These are phyloP conservation scores for Gyromitra esculenta DNA, from an alignment of 2,329 filamentous ascomycete genomes.

Conservation along the genomic window DNA sequence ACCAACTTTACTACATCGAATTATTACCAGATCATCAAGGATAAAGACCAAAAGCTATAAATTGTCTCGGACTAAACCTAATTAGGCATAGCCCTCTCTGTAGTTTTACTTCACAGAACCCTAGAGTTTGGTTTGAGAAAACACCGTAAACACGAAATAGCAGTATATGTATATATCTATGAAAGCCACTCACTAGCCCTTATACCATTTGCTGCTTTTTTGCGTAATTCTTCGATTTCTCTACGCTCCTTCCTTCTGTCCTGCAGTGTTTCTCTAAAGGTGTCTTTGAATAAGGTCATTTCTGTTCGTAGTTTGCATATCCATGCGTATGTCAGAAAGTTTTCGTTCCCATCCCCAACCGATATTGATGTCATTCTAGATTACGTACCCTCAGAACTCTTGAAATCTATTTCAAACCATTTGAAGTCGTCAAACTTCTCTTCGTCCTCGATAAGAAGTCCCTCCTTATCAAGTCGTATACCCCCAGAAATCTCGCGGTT, in stretches of 20 bases:
- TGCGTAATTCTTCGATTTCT: constrained; percentile 42
- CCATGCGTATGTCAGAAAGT: constrained; percentile 15
- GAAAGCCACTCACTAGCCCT: constrained; percentile 14
- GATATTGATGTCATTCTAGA: not conserved
- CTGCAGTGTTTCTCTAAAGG: constrained; percentile 38
- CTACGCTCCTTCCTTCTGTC: constrained; percentile 42
- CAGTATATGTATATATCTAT: constrained; percentile 4
- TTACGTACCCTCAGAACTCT: constrained; percentile 30
- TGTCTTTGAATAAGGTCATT: constrained; percentile 36
- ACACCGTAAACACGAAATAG: not conserved
- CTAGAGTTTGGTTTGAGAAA: not conserved
- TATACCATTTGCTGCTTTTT: constrained; percentile 32
- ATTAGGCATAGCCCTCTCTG: not conserved
- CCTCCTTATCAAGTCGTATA: constrained; percentile 50
- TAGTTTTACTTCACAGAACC: no score
- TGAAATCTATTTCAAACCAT: constrained; percentile 53
- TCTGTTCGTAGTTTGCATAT: constrained; percentile 1
- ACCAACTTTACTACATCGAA: not conserved
- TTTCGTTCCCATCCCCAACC: not conserved
- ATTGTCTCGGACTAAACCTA: not conserved
- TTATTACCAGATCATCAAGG: not conserved
- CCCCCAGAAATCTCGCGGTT: constrained; percentile 47
- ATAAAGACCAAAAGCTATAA: not conserved
- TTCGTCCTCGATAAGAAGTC: constrained; percentile 41
- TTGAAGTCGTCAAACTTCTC: constrained; percentile 50